Evolutionary conservation across 148 eudicot genomes (phyloP).

Genomic region (Fagopyrum tataricum): DNA sequence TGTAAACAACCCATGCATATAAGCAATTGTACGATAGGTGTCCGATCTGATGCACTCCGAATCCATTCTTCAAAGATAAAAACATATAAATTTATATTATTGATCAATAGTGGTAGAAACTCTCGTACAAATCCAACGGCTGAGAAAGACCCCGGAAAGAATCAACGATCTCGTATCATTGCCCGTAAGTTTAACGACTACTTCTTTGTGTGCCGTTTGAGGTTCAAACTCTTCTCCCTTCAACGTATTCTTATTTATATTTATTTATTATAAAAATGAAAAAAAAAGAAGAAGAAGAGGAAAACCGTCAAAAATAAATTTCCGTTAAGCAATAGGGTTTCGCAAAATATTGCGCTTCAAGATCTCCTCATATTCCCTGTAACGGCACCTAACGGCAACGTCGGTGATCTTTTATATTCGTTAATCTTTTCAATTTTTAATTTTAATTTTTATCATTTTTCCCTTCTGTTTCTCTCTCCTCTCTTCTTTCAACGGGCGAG

Average conservation of each 20-base stretch:
- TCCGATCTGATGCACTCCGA: too few relatives aligned
- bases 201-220: constrained; percentile 58
- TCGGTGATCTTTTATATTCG: constrained; percentile 55
- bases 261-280: constrained; percentile 6
- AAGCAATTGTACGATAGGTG: too few relatives aligned
- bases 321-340: constrained; percentile 27
- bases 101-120: not conserved
- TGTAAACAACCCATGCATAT: too few relatives aligned
- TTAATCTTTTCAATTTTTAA: constrained; percentile 26
- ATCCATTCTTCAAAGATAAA: too few relatives aligned
- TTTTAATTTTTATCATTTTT: not conserved
- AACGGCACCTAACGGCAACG: constrained; percentile 62
- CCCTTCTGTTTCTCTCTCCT: constrained; percentile 12
- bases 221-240: constrained; percentile 44
- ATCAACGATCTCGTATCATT: constrained; percentile 9
- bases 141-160: constrained; percentile 17
- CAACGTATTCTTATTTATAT: constrained; percentile 13
- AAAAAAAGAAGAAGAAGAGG: too few relatives aligned
- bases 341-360: not conserved
- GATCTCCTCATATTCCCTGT: not conserved
- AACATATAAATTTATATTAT: too few relatives aligned
- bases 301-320: constrained; percentile 23
- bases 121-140: constrained; percentile 25
- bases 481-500: constrained; percentile 56
- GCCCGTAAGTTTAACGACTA: constrained; percentile 20